phyloP scores from a whole-genome alignment of 208 protist genomes.

The Trypanosoma cruzi region DNA sequence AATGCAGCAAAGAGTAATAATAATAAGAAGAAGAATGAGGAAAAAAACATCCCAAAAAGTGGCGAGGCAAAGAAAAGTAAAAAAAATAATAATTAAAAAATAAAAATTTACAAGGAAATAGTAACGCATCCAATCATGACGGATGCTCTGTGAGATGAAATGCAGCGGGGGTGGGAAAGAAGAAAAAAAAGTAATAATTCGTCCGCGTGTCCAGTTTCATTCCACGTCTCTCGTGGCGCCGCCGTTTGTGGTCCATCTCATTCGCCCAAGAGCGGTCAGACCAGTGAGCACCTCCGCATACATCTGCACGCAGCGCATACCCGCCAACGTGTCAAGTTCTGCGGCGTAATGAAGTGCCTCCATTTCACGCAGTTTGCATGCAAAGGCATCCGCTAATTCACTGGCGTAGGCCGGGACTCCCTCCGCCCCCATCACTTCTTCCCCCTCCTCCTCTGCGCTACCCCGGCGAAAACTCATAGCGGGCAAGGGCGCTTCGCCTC shows the following conservation, averaged over 20 bases:
- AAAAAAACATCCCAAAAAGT: too few relatives aligned
- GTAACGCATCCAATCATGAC: neutral
- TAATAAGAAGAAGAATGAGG: too few relatives aligned
- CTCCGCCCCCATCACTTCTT: too few relatives aligned
- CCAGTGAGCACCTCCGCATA: constrained; percentile 10
- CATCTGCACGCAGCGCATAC: constrained; percentile 21
- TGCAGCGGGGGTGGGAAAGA: constrained; percentile 6
- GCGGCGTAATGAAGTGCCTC: constrained; percentile 27
- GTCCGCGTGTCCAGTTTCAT: neutral
- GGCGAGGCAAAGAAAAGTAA: too few relatives aligned
- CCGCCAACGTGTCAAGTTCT: constrained; percentile 17
- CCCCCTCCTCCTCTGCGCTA: neutral
- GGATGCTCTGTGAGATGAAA: constrained; percentile 1
- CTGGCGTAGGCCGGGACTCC: too few relatives aligned
- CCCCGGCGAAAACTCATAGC: neutral
- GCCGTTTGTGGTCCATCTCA: neutral
- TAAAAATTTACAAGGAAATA: too few relatives aligned
- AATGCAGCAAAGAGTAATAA: neutral
- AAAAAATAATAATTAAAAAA: constrained; percentile 1
- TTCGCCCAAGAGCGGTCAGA: neutral
- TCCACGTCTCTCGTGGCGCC: neutral
- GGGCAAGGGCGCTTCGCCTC: neutral
- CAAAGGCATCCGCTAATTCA: neutral
- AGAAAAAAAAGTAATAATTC: neutral
- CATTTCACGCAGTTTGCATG: constrained; percentile 12